Evolutionary conservation across 129 eudicot genomes (phyloP).

Genomic region (Flaveria brownii): DNA sequence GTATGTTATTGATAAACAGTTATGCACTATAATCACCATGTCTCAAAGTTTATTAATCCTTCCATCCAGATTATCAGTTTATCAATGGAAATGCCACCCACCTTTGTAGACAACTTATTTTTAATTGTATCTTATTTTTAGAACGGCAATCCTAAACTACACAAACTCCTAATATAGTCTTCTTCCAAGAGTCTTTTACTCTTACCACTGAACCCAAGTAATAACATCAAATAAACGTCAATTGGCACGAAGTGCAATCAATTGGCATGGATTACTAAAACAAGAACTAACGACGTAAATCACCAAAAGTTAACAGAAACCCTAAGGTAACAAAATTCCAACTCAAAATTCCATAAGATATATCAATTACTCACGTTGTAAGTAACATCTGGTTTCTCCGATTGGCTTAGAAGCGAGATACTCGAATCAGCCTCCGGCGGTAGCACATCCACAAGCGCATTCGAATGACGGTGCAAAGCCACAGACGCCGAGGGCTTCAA

Average conservation of each 20-base stretch:
- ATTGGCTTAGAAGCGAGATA: conserved; percentile 72
- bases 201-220: neutral
- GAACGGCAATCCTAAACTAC: too few relatives aligned
- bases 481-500: conserved; percentile 81
- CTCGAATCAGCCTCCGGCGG: conserved; percentile 95
- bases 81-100: neutral
- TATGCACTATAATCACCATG: neutral
- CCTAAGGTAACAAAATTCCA: conserved; percentile 2
- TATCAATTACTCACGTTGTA: conserved; percentile 50
- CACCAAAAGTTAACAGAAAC: conserved; percentile 1
- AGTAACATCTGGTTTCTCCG: conserved; percentile 89
- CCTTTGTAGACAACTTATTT: too few relatives aligned
- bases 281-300: neutral
- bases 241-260: neutral
- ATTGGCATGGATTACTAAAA: neutral
- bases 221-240: neutral
- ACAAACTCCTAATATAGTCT: too few relatives aligned
- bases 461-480: conserved; percentile 79
- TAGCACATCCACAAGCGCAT: conserved; percentile 83
- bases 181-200: too few relatives aligned
- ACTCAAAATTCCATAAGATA: neutral
- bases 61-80: neutral
- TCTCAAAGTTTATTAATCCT: neutral
- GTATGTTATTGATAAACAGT: neutral
- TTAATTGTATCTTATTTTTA: too few relatives aligned